These are phyloP conservation scores for Xylaria castorea DNA, from an alignment of 495 filamentous ascomycete species.

Conservation along the genomic window DNA sequence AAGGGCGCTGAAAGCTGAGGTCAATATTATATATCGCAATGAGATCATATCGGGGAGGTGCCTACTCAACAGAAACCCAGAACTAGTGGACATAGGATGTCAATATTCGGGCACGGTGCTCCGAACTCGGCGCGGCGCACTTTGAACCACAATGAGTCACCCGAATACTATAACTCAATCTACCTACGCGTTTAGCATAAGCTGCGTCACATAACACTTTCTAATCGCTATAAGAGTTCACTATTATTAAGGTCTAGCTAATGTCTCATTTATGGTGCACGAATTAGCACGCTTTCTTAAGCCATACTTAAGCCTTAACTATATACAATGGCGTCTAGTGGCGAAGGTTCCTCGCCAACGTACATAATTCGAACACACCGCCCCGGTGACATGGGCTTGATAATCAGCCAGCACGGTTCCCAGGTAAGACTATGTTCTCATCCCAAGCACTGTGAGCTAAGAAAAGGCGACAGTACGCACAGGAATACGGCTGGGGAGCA, in stretches of 20 bases:
- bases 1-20: neutral
- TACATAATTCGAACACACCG: neutral
- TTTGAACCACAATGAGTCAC: neutral
- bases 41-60: conserved; percentile 61
- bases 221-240: neutral
- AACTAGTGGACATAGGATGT: neutral
- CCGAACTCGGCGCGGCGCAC: neutral
- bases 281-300: neutral
- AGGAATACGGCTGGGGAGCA: conserved; percentile 7
- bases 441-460: neutral
- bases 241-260: neutral
- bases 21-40: conserved; percentile 61
- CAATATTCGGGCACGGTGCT: conserved; percentile 20
- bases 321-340: neutral
- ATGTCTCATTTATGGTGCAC: neutral
- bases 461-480: neutral
- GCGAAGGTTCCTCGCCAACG: too few species aligned
- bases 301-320: neutral
- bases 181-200: neutral
- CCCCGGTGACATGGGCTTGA: conserved; percentile 7
- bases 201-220: neutral
- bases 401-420: conserved; percentile 8
- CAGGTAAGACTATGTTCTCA: neutral
- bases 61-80: neutral
- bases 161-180: neutral